Percentiles rank a stretch among this genome's conserved stretches.
These are phyloP conservation scores for Stachybotrys elegans DNA, from an alignment of 2,329 filamentous ascomycete genomes.

Conservation along the genomic window DNA sequence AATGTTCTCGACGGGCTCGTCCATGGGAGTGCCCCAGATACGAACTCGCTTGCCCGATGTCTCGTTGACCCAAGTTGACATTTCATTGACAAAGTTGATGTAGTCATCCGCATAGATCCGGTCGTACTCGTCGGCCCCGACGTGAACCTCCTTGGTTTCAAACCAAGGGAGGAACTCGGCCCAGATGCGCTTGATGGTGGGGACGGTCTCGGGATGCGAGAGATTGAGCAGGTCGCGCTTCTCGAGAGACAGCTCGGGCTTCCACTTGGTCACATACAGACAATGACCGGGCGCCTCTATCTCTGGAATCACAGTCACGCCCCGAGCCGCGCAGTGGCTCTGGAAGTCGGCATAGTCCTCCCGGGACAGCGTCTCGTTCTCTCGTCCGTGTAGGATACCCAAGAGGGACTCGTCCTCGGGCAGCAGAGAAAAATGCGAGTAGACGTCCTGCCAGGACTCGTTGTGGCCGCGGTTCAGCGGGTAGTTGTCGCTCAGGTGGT, in stretches of 20 bases:
- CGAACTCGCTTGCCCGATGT: slow-evolving; percentile 36
- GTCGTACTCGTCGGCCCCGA: slow-evolving; percentile 50
- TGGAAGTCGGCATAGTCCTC: slow-evolving; percentile 44
- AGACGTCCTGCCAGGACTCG: slow-evolving; percentile 37
- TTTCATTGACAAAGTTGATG: slow-evolving; percentile 40
- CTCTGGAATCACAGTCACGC: slow-evolving; percentile 47
- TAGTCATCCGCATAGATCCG: slow-evolving; percentile 38
- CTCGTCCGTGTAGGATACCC: slow-evolving; percentile 3
- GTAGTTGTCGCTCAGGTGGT: slow-evolving; percentile 49
- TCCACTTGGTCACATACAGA: slow-evolving; percentile 48
- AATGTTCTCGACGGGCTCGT: slow-evolving; percentile 27
- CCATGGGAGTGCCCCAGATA: slow-evolving; percentile 42
- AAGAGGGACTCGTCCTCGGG: slow-evolving; percentile 37
- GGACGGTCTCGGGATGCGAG: slow-evolving; percentile 42
- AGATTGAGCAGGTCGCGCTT: slow-evolving; percentile 45
- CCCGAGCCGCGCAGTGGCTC: slow-evolving; percentile 39
- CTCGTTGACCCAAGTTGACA: slow-evolving; percentile 35
- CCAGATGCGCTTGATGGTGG: slow-evolving; percentile 46
- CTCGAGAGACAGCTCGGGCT: slow-evolving; percentile 40
- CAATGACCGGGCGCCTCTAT: slow-evolving; percentile 49
- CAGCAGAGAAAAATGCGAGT: slow-evolving; percentile 46
- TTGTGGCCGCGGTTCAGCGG: slow-evolving; percentile 23
- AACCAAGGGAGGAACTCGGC: slow-evolving; percentile 49
- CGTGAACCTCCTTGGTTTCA: slow-evolving; percentile 43
- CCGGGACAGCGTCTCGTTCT: slow-evolving; percentile 41